Evolutionary conservation across 495 filamentous ascomycete genomes (phyloP).

Genomic region (Penicillium ucsense): DNA sequence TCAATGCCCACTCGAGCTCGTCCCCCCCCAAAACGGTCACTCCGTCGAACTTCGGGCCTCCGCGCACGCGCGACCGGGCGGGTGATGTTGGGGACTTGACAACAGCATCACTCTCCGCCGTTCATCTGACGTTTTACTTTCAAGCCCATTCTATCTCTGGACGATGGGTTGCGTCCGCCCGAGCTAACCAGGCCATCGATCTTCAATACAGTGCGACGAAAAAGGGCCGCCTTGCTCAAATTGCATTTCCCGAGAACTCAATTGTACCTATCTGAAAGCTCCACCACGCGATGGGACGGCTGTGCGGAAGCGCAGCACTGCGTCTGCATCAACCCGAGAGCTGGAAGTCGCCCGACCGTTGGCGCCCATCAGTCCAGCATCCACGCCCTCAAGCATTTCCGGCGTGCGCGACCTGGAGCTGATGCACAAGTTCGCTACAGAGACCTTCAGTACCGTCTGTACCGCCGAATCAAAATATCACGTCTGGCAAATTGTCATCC

Average conservation of each 20-base stretch:
- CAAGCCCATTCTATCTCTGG: neutral
- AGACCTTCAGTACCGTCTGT: constrained; percentile 28
- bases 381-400: constrained; percentile 11
- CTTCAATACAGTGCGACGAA: constrained; percentile 31
- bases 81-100: too few relatives aligned
- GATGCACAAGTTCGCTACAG: constrained; percentile 35
- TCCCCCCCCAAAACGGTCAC: too few relatives aligned
- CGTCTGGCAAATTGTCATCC: constrained; percentile 33
- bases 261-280: constrained; percentile 29
- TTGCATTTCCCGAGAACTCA: constrained; percentile 30
- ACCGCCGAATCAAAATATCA: constrained; percentile 17
- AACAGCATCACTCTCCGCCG: too few relatives aligned
- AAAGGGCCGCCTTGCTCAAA: constrained; percentile 35
- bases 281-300: constrained; percentile 10
- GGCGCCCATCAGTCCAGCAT: constrained; percentile 14
- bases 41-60: too few relatives aligned
- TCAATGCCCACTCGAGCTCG: too few relatives aligned
- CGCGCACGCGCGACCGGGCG: too few relatives aligned
- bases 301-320: neutral
- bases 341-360: constrained; percentile 6
- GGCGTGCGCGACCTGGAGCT: constrained; percentile 27
- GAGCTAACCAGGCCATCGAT: neutral
- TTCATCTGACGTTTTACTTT: neutral
- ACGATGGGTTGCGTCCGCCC: neutral
- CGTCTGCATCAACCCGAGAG: neutral